Conservation (phyloP, 2,329 filamentous ascomycete species). For the Ophiocordyceps camponoti-saundersi region DNA sequence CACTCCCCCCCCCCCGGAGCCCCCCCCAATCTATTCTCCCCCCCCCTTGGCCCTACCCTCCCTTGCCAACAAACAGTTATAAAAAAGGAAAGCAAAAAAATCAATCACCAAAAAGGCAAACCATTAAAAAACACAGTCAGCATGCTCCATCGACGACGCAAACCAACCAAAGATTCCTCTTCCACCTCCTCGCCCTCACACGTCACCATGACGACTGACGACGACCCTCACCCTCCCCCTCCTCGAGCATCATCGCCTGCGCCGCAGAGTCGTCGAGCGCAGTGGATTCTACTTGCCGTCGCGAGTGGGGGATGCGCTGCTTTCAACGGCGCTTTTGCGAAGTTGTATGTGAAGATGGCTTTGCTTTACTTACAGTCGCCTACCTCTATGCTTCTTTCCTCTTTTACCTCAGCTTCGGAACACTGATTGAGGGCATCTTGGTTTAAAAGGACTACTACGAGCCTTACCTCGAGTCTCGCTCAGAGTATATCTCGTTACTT, state of each 20-base stretch:
- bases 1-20: too few species aligned
- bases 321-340: slow-evolving; percentile 71
- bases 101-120: too few species aligned
- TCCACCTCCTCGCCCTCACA: too few species aligned
- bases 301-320: slow-evolving; percentile 64
- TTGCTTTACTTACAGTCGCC: not conserved
- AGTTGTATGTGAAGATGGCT: slow-evolving; percentile 34
- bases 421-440: not conserved
- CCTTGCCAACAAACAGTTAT: too few species aligned
- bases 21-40: too few species aligned
- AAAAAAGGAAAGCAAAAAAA: too few species aligned
- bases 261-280: slow-evolving; percentile 8
- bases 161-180: not conserved
- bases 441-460: slow-evolving; percentile 32
- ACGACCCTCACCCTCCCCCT: too few species aligned
- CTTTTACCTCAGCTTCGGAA: too few species aligned
- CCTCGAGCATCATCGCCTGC: too few species aligned
- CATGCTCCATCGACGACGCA: not conserved
- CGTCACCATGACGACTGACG: too few species aligned
- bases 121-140: too few species aligned
- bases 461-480: slow-evolving; percentile 32
- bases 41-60: too few species aligned
- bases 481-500: slow-evolving; percentile 24
- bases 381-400: not conserved
- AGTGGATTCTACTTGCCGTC: slow-evolving; percentile 54